Evolutionary conservation across 2,329 filamentous ascomycete species (phyloP).

Genomic region (Sclerotinia minor): DNA sequence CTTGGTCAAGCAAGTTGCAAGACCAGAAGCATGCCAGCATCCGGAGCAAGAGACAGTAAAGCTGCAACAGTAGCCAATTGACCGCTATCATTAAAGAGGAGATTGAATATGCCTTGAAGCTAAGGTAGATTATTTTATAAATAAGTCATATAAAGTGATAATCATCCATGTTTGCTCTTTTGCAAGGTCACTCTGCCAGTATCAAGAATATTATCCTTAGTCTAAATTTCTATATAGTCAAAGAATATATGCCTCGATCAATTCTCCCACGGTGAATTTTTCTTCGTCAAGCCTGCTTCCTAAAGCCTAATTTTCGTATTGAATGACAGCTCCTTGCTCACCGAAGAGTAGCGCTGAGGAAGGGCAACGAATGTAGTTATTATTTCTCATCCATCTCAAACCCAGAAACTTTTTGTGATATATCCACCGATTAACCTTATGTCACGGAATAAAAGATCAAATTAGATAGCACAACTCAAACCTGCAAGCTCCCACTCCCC

Average conservation of each 20-base stretch:
- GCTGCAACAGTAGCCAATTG: constrained; percentile 46
- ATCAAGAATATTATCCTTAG: background rate
- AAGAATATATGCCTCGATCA: background rate
- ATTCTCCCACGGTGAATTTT: constrained; percentile 17
- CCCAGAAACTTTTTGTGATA: constrained; percentile 49
- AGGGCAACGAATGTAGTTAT: constrained; percentile 41
- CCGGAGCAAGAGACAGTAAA: constrained; percentile 33
- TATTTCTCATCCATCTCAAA: constrained; percentile 61
- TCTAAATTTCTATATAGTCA: background rate
- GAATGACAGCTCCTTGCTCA: constrained; percentile 50
- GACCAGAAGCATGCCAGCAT: constrained; percentile 71
- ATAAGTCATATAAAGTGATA: constrained; percentile 33
- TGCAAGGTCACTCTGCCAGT: background rate
- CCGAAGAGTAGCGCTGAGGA: constrained; percentile 45
- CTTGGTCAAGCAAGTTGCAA: constrained; percentile 61
- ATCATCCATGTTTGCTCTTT: constrained; percentile 33
- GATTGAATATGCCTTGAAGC: constrained; percentile 50
- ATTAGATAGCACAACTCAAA: constrained; percentile 51
- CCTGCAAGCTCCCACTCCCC: constrained; percentile 61
- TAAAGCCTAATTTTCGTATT: constrained; percentile 44
- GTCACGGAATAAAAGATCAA: constrained; percentile 44
- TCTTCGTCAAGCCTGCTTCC: constrained; percentile 38
- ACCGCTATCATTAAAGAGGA: constrained; percentile 45
- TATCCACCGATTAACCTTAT: constrained; percentile 45
- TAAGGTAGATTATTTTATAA: constrained; percentile 40